A percentile compares a stretch with the other conserved stretches of the same genome.
These are phyloP conservation scores for Neurospora sp. DNA, from an alignment of 2,329 filamentous ascomycete genomes.

Conservation along the genomic window DNA sequence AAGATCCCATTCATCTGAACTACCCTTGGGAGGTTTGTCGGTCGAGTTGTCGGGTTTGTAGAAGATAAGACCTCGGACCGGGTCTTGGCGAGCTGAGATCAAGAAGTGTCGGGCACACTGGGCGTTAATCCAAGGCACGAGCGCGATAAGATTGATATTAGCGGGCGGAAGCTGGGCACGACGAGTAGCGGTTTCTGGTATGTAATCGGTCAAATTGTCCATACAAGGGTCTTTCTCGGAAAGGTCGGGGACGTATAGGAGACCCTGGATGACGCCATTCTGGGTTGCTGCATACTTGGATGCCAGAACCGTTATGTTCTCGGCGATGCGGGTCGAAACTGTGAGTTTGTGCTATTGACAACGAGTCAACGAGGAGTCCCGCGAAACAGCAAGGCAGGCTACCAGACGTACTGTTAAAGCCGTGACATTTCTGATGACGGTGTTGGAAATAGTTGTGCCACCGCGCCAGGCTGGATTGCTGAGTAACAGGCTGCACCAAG, in stretches of 20 bases:
- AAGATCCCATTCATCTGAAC: slow-evolving; percentile 60
- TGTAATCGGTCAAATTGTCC: slow-evolving; percentile 49
- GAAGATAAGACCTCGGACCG: slow-evolving; percentile 54
- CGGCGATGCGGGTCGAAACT: slow-evolving; percentile 39
- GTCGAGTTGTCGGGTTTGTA: slow-evolving; percentile 49
- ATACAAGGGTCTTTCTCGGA: slow-evolving; percentile 49
- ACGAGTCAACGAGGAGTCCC: background rate
- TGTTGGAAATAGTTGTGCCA: slow-evolving; percentile 39
- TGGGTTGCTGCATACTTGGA: slow-evolving; percentile 50
- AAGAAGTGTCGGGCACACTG: slow-evolving; percentile 69
- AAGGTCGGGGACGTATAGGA: slow-evolving; percentile 78
- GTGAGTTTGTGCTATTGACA: slow-evolving; percentile 32
- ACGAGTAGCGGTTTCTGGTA: slow-evolving; percentile 68
- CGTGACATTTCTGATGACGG: slow-evolving; percentile 47
- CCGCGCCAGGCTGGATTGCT: slow-evolving; percentile 48
- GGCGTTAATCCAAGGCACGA: slow-evolving; percentile 76
- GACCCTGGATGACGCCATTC: slow-evolving; percentile 59
- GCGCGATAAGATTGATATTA: slow-evolving; percentile 66
- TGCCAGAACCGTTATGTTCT: slow-evolving; percentile 68
- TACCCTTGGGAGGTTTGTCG: slow-evolving; percentile 53
- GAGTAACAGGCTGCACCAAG: slow-evolving; percentile 41
- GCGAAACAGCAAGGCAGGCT: slow-evolving; percentile 1
- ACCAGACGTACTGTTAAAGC: slow-evolving; percentile 39
- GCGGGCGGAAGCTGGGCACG: slow-evolving; percentile 56
- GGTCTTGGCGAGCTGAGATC: slow-evolving; percentile 44